Evolutionary conservation across 805 yeast species (phyloP), one percentile per base, ranked within the genome.

Genomic region (Myxozyma monticola): DNA sequence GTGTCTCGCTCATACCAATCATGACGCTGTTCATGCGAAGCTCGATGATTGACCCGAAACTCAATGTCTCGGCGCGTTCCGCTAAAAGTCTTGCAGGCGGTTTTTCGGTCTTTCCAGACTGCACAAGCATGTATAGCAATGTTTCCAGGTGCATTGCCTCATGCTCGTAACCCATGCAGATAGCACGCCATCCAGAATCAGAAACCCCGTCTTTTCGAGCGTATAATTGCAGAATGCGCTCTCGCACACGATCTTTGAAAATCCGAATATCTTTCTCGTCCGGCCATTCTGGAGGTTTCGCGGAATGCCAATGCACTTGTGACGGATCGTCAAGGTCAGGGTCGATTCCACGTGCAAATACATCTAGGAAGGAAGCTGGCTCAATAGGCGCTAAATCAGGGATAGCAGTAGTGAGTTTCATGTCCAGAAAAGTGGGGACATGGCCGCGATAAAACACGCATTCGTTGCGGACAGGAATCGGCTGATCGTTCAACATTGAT

Each of bases 141-240:
- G 62, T 59, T 37, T 59, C 62, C n/a, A 55, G 39, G 38, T 59
- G 62, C 62, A 59, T 59, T 4, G 58, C 57, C 18, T 55, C 62
- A 33, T 59, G 62, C 37, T 59, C 62, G 26, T 37, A 59, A n/a
- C 49, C 57, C 29, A 45, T 26, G 60, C 62, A 59, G 6, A 59
- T 9, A 4, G 60, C 60, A n/a, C 58, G 20, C 45, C 46, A 30
- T 6, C 36, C 43, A 5, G 17, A 20, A 18, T 43, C 21, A 9
- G 24, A 33, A 18, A 28, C 37, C 3, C 22, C n/a, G 17, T 21
- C n/a, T 17, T 20, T 7, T 14, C 17, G 18, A 4, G 20, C 22
- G 10, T 46, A 41, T 4, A 51, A 14, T 12, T 15, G 17, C 15
- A 17, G 12, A 3, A 55, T 28, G 14, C 60, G 48, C 15, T 31